Evolutionary conservation across 2,329 filamentous ascomycete species (phyloP).

Genomic region (Nothomitra cinnamomea): DNA sequence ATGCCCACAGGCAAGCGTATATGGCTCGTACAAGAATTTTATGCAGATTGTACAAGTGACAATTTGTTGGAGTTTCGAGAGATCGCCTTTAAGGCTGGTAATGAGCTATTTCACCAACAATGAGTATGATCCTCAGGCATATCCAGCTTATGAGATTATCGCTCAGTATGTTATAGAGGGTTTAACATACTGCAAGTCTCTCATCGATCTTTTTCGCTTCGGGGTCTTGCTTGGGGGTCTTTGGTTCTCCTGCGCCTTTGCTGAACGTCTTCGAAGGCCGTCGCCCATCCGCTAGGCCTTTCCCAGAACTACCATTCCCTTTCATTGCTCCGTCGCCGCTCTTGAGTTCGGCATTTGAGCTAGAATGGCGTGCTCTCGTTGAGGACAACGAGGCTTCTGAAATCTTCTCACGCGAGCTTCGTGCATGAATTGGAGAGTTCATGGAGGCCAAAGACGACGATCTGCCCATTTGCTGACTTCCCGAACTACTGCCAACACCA

Average conservation of each 20-base stretch:
- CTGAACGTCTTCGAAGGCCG: background rate
- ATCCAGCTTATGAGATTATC: background rate
- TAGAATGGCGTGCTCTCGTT: background rate
- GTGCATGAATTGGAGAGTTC: background rate
- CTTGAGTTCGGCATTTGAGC: background rate
- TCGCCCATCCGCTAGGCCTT: background rate
- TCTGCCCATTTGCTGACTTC: background rate
- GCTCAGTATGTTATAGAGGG: background rate
- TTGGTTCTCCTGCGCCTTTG: background rate
- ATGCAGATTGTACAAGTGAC: slow-evolving; percentile 54
- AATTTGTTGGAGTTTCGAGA: slow-evolving; percentile 41
- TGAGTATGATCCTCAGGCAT: background rate
- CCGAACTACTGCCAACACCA: background rate
- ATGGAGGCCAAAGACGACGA: background rate
- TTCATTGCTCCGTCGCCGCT: background rate
- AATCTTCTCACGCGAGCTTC: background rate
- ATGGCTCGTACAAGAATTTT: slow-evolving; percentile 51
- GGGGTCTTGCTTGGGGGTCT: background rate
- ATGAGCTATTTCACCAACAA: background rate
- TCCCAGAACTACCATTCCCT: background rate
- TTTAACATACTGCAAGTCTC: background rate
- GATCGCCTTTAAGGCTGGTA: slow-evolving; percentile 24
- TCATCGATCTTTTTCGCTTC: background rate
- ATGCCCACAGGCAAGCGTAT: slow-evolving; percentile 49
- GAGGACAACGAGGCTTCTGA: background rate